Evolutionary conservation across 495 filamentous ascomycete species (phyloP), one percentile per base, ranked within the genome.

Genomic region (Stereocaulon alpinum): DNA sequence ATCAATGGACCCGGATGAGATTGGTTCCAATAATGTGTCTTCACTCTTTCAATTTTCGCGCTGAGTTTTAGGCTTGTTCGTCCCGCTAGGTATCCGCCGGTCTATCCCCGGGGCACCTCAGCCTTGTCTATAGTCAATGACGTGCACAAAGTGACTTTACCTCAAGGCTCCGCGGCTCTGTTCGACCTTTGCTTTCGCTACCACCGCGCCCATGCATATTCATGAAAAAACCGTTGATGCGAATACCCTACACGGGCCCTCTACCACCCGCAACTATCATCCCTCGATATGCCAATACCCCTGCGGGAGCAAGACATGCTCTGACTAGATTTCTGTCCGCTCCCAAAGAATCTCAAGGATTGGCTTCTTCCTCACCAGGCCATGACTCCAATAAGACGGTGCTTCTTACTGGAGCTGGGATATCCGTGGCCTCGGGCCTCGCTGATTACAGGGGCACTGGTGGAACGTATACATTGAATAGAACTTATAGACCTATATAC

Each of bases 401-500:
- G n/a, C 77, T 96, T 22, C 80, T 98, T 48, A 88, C 92, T 0
- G 93, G 93, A 12, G 93, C 93, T 11, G 93, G 93, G 3, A 87
- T 98, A 53, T 95, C 89, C 1, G 93, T 97, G 24, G 88, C 89
- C 18, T 95, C 89, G 32, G 93, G 93, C 6, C 77, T 98, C 34
- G 87, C 92, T 9, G 93, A 97, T 73, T 98, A 98, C 69, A 80
- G 93, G 53, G 93, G 93, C 6, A 76, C 80, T 34, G 86, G 90
- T 59, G 93, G 93, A 43, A 97, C 93, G 18, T 98, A 98, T 64
- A 84, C 89, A 29, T 81, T 88, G 60, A 96, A 97, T 74, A 86
- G 84, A 68, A 82, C 80, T 4, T 96, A 96, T 68, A 82, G 87
- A 27, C 93, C 93, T 17, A 93, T 95, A 63, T 98, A 95, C 73